Evolutionary conservation across 306 rosid species (phyloP), one percentile per base, ranked within the genome.

Genomic region (Quercus ilex): DNA sequence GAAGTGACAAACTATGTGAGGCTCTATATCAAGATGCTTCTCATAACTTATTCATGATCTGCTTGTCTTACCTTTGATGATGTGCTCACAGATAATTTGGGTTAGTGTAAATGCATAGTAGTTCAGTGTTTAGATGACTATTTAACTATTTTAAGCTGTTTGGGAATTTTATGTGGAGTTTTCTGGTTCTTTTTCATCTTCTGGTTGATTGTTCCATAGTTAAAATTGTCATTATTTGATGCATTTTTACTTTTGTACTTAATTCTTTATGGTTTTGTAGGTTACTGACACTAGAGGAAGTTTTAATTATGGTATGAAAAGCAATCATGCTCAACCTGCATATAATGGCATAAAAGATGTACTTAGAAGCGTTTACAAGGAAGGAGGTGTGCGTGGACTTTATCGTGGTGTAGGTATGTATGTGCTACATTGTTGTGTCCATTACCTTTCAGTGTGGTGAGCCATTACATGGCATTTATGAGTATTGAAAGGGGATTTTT

Each of bases 331-430:
- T 83, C 90, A 71, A 78, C 71, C 91, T 72, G 84, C 85, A 30
- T 79, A 86, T 75, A 88, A 79, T 82, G 92, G 98, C 76, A 88
- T 95, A 69, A 89, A 82, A 86, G 85, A 93, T 55, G 97, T 95
- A 30, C 97, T 93, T n/a, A 82, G 80, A 49, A 83, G 88, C 15
- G 98, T 83, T 64, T 91, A 91, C 85, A 92, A 79, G 72, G 96
- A 88, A 69, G 96, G 94, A 30, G 98, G 98, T 74, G 72, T 85
- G 53, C 98, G 97, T 74, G 97, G 85, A 63, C 98, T 95, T 65
- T 95, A 95, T 51, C 90, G 98, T 25, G 99, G 99, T 74, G 90
- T 89, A 80, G 99, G 99, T 95, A 89, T 78, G 93, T 80, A 55
- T 83, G 21, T 49, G 51, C 23, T 58, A 55, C 62, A 53, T 65